Percentiles rank a stretch among this genome's conserved stretches.
These are phyloP conservation scores for Ceratobasidium sp. DNA, from an alignment of 1,284 basidiomycete genomes.

Conservation along the genomic window DNA sequence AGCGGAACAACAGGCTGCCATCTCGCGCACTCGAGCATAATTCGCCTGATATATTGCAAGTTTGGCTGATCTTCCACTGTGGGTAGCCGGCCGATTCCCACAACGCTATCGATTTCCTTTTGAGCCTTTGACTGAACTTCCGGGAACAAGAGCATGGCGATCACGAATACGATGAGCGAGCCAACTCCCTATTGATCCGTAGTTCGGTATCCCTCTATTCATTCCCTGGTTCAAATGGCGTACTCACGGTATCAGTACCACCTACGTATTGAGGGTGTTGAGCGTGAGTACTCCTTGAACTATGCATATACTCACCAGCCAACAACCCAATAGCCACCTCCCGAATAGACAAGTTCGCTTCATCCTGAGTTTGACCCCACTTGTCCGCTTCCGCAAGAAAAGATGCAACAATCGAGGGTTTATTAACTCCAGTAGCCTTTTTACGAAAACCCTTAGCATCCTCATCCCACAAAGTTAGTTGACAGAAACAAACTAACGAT, in stretches of 20 bases:
- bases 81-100: conserved; percentile 51
- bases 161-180: conserved; percentile 36
- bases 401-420: neutral
- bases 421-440: neutral
- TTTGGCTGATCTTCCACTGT: conserved; percentile 48
- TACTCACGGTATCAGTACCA: conserved; percentile 18
- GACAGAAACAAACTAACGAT: neutral
- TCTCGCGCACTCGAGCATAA: conserved; percentile 32
- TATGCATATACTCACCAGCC: neutral
- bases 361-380: neutral
- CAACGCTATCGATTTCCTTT: conserved; percentile 51
- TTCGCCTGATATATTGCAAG: conserved; percentile 50
- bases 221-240: neutral
- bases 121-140: conserved; percentile 50
- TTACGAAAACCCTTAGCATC: neutral
- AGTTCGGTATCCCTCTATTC: neutral
- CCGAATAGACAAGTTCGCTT: neutral
- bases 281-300: neutral
- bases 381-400: conserved; percentile 10
- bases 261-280: neutral
- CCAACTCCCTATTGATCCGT: neutral
- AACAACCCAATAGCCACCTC: neutral
- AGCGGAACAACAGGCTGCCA: conserved; percentile 23
- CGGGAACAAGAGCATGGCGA: conserved; percentile 48
- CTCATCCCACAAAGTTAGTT: too few species aligned